Percentiles rank a stretch among this genome's conserved stretches.
Conservation (phyloP, 1,139 yeast species). For the Saccharomycopsis phalli region DNA sequence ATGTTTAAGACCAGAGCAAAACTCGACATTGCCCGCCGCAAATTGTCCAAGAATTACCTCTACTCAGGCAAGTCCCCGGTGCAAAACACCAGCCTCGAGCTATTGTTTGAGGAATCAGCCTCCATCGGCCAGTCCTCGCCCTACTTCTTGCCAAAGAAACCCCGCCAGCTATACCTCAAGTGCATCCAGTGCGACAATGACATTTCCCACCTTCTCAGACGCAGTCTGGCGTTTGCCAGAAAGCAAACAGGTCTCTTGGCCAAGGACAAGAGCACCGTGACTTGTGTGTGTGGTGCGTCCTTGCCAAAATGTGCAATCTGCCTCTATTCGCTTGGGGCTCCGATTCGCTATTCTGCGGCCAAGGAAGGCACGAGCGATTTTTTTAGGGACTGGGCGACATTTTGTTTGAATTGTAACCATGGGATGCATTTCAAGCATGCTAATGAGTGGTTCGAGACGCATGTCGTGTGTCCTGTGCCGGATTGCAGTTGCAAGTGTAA, state of each 20-base stretch:
- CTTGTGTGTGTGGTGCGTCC: constrained; percentile 60
- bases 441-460: constrained; percentile 88
- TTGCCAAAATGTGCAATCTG: constrained; percentile 90
- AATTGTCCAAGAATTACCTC: constrained; percentile 38
- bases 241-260: constrained; percentile 16
- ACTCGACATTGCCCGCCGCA: constrained; percentile 73
- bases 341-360: constrained; percentile 28
- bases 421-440: constrained; percentile 96
- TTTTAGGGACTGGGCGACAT: constrained; percentile 73
- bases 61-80: constrained; percentile 29
- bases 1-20: constrained; percentile 69
- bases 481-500: constrained; percentile 80
- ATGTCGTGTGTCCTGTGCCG: constrained; percentile 87
- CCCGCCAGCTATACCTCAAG: constrained; percentile 16
- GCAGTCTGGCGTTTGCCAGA: constrained; percentile 18
- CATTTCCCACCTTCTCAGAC: constrained; percentile 14
- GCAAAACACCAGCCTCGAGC: constrained; percentile 39
- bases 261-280: constrained; percentile 15
- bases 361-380: constrained; percentile 29
- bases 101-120: not conserved
- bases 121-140: constrained; percentile 5
- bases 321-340: constrained; percentile 69
- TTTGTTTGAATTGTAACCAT: constrained; percentile 84
- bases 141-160: constrained; percentile 16
- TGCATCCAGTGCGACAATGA: constrained; percentile 19